These are phyloP conservation scores for Centaurea solstitialis DNA, from an alignment of 129 eudicot species.

Conservation along the genomic window DNA sequence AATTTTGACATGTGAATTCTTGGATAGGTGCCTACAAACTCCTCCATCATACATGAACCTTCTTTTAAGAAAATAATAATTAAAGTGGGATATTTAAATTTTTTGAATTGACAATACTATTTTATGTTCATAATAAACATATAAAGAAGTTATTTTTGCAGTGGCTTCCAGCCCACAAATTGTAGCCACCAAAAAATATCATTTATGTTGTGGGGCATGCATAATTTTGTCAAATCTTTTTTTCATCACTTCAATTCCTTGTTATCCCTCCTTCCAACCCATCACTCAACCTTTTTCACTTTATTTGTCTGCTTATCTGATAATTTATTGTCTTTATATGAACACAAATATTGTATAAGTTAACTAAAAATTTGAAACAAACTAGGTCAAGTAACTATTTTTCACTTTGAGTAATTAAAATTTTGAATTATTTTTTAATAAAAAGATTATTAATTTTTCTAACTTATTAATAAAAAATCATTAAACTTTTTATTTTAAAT, in stretches of 20 bases:
- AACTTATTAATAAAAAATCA: no score
- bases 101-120: constrained; percentile 20
- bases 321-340: neutral
- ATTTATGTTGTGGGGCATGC: constrained; percentile 26
- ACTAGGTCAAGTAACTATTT: no score
- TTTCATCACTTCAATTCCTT: constrained; percentile 5
- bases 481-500: no score
- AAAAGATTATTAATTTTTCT: no score
- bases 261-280: constrained; percentile 8
- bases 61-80: neutral
- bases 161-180: constrained; percentile 62
- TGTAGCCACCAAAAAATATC: constrained; percentile 17
- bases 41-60: constrained; percentile 22
- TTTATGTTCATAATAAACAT: neutral
- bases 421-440: no score
- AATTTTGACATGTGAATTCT: neutral
- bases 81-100: neutral
- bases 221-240: constrained; percentile 15
- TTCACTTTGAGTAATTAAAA: no score
- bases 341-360: neutral
- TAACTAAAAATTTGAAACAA: neutral
- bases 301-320: constrained; percentile 4
- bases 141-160: constrained; percentile 30
- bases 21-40: constrained; percentile 4
- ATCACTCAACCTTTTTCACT: constrained; percentile 11